Conservation (phyloP, 2,329 filamentous ascomycete genomes). For the Pestalotiopsis sp. region DNA sequence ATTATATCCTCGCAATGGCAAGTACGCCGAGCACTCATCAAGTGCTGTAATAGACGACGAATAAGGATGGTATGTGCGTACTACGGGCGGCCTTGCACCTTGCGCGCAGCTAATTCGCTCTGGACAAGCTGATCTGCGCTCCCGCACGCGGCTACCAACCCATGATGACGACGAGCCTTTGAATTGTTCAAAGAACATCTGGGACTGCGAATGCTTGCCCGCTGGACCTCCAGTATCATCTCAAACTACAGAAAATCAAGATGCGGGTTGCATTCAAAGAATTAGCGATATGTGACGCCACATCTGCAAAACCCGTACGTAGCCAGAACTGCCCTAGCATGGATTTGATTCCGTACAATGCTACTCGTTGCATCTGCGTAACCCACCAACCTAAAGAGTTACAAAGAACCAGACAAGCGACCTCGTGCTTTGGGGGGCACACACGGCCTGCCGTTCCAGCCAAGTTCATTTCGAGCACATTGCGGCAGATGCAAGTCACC, state of each 20-base stretch:
- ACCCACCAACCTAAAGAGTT: not conserved
- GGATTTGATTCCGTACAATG: not conserved
- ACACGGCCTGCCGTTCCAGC: not conserved
- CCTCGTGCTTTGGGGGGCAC: not conserved
- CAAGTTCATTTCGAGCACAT: conserved; percentile 2
- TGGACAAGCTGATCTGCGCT: too few relatives aligned
- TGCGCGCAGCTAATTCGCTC: too few relatives aligned
- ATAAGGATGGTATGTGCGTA: too few relatives aligned
- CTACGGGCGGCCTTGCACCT: too few relatives aligned
- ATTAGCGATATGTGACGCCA: not conserved
- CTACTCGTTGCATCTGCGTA: not conserved
- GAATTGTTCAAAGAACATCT: not conserved
- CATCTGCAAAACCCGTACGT: not conserved
- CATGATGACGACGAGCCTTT: not conserved
- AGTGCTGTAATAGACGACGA: too few relatives aligned
- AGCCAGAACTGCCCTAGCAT: not conserved
- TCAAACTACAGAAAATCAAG: not conserved
- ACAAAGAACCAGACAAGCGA: not conserved
- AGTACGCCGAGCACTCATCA: too few relatives aligned
- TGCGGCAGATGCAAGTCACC: conserved; percentile 7
- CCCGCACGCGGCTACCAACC: not conserved
- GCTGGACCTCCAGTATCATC: not conserved
- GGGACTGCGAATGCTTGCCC: not conserved
- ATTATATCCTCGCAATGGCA: too few relatives aligned
- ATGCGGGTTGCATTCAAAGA: not conserved